A percentile compares a stretch with the other conserved stretches of the same genome.
phyloP scores from a whole-genome alignment of 805 yeast species.

The Deakozyma indianensis region DNA sequence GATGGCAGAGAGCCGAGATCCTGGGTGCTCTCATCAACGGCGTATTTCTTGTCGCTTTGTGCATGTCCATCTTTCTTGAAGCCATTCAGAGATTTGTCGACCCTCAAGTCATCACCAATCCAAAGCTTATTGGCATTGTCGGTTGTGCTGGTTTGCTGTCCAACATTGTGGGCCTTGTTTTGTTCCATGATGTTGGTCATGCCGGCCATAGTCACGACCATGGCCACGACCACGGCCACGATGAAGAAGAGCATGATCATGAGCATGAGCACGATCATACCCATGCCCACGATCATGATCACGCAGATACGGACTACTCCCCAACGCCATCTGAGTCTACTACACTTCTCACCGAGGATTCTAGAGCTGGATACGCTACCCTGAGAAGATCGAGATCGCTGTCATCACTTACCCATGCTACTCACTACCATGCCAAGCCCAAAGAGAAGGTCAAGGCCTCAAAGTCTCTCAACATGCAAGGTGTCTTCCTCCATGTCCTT shows the following conservation, averaged over 20 bases:
- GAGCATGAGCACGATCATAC: conserved; percentile 12
- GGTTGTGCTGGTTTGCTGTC: conserved; percentile 76
- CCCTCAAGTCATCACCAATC: conserved; percentile 68
- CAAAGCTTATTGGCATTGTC: conserved; percentile 67
- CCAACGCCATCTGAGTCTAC: neutral
- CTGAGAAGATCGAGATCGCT: conserved; percentile 4
- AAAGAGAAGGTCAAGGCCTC: conserved; percentile 14
- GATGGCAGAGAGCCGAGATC: conserved; percentile 97
- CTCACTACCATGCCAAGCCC: conserved; percentile 20
- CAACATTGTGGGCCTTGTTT: conserved; percentile 65
- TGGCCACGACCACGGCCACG: conserved; percentile 23
- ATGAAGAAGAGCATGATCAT: conserved; percentile 7
- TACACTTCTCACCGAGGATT: conserved; percentile 9
- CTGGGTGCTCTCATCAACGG: conserved; percentile 91
- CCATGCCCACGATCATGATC: conserved; percentile 4
- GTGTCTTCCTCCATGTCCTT: conserved; percentile 86
- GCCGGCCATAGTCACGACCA: conserved; percentile 34
- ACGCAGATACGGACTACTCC: conserved; percentile 2
- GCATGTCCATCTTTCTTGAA: conserved; percentile 83
- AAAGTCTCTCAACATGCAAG: conserved; percentile 85
- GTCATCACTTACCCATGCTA: conserved; percentile 10
- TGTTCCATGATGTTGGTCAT: conserved; percentile 82
- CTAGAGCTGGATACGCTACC: conserved; percentile 4
- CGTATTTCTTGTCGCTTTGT: conserved; percentile 79
- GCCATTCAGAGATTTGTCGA: conserved; percentile 79